Evolutionary conservation across 31 red algal species (phyloP), one percentile per base, ranked within the genome.

Genomic region (Asparagopsis taxiformis): DNA sequence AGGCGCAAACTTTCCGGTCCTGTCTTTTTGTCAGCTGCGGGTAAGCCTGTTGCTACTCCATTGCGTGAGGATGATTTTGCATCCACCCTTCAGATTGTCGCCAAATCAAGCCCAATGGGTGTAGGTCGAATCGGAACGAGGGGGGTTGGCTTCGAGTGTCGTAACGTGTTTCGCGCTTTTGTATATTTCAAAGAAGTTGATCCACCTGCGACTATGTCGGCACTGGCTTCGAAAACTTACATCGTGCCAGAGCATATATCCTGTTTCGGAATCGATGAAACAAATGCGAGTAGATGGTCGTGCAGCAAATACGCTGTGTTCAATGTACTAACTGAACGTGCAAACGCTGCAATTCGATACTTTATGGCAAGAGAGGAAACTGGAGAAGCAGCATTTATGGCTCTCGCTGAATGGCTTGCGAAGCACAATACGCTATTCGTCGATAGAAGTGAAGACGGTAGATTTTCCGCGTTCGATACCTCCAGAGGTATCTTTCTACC

Each of bases 401-500:
- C 62, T 29, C 52, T 88, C 1, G 52, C 59, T 17, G 30, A 68
- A 6, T 88, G 83, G 83, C 72, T 88, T 15, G 55, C 41, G 10
- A 35, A 55, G 25, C 83, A 88, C 53, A 51, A 78, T 29, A 58
- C 61, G 34, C 62, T 88, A 8, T 88, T 78, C 54, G 39, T 48
- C 43, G 65, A 44, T 11, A 78, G 29, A 51, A 68, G 64, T 32
- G 83, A 88, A 4, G 73, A 66, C 8, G 17, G 73, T 17, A 51
- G 83, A 1, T 52, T 78, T 39, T 46, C 41, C 6, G 83, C 83
- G 33, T 88, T 88, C 58, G 83, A 88, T 51, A 70, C 83, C 0
- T 77, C 83, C 2, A 23, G 83, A 2, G 83, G 83, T 19, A 88
- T 88, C 9, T 88, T 78, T 64, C 55, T 88, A 33, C 83, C 83